A percentile compares a stretch with the other conserved stretches of the same genome.
Conservation (phyloP, 2,329 filamentous ascomycete species). For the Huntiella omanensis region DNA sequence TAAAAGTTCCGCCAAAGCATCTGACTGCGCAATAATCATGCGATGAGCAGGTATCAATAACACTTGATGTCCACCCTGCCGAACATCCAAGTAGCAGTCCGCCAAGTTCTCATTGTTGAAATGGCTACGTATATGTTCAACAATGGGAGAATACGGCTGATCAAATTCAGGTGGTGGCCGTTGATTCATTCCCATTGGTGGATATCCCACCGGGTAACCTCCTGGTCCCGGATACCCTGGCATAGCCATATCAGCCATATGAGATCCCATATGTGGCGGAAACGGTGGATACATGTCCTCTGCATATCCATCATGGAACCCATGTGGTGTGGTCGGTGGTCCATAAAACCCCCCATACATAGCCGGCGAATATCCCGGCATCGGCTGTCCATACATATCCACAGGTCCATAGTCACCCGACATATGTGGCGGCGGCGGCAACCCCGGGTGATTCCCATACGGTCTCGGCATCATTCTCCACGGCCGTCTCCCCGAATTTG, state of each 20-base stretch:
- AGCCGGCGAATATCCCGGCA: conserved; percentile 15
- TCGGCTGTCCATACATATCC: conserved; percentile 21
- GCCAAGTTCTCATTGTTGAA: conserved; percentile 21
- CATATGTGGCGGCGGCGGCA: too few relatives aligned
- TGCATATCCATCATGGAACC: conserved; percentile 34
- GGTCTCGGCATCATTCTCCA: too few relatives aligned
- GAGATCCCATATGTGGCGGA: conserved; percentile 8
- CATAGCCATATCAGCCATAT: background rate
- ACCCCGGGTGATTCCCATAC: too few relatives aligned
- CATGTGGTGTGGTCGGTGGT: conserved; percentile 36
- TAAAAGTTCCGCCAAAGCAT: conserved; percentile 13
- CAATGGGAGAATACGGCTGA: background rate
- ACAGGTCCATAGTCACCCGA: conserved; percentile 19
- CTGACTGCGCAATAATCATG: conserved; percentile 34
- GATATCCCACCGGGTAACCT: too few relatives aligned
- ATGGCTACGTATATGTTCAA: conserved; percentile 16
- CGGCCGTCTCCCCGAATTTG: too few relatives aligned
- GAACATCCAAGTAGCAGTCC: conserved; percentile 26
- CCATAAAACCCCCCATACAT: conserved; percentile 18
- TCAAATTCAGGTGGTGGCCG: too few relatives aligned
- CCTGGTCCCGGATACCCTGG: too few relatives aligned
- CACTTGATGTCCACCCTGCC: conserved; percentile 19
- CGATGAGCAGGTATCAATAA: conserved; percentile 34
- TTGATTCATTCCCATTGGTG: too few relatives aligned
- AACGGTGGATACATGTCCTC: conserved; percentile 19